Percentiles rank a stretch among this genome's conserved stretches.
Evolutionary conservation across 371 early-diverging fungal genomes (phyloP).

Genomic region (Zopfochytrium polystomum): DNA sequence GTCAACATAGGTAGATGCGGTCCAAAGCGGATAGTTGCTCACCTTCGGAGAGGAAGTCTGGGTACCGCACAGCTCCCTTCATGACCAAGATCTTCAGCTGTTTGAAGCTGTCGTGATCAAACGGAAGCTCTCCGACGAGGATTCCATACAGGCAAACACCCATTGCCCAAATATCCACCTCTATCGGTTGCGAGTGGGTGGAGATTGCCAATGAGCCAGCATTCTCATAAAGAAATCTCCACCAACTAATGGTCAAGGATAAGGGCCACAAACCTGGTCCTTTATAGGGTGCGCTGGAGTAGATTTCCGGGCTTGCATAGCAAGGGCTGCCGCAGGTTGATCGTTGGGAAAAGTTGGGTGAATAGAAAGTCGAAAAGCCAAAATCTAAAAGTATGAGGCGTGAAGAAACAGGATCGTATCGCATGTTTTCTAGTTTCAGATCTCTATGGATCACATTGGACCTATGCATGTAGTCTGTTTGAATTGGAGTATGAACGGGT

Average conservation of each 20-base stretch:
- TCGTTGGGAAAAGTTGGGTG: constrained; percentile 45
- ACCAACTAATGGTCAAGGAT: too few species aligned
- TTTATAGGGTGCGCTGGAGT: constrained; percentile 69
- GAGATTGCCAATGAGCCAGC: too few species aligned
- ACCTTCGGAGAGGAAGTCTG: too few species aligned
- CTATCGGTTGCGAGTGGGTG: too few species aligned
- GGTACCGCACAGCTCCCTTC: too few species aligned
- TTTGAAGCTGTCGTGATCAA: constrained; percentile 54
- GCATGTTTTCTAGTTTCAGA: constrained; percentile 90
- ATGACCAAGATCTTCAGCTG: not conserved
- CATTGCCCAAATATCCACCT: constrained; percentile 88
- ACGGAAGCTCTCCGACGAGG: constrained; percentile 79
- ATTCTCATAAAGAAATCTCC: too few species aligned
- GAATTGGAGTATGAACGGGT: too few species aligned
- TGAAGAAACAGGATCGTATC: constrained; percentile 54
- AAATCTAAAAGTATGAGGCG: constrained; percentile 76
- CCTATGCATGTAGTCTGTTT: constrained; percentile 30
- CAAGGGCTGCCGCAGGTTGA: constrained; percentile 39
- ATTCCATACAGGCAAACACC: constrained; percentile 72
- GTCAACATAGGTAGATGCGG: too few species aligned
- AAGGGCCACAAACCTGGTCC: too few species aligned
- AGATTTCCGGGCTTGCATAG: constrained; percentile 85
- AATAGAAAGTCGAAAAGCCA: constrained; percentile 83
- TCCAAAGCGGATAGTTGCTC: too few species aligned
- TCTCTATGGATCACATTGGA: constrained; percentile 57